Percentiles rank a stretch among this genome's conserved stretches.
Conservation (phyloP, 2,329 filamentous ascomycete species). For the Neobulgaria alba region DNA sequence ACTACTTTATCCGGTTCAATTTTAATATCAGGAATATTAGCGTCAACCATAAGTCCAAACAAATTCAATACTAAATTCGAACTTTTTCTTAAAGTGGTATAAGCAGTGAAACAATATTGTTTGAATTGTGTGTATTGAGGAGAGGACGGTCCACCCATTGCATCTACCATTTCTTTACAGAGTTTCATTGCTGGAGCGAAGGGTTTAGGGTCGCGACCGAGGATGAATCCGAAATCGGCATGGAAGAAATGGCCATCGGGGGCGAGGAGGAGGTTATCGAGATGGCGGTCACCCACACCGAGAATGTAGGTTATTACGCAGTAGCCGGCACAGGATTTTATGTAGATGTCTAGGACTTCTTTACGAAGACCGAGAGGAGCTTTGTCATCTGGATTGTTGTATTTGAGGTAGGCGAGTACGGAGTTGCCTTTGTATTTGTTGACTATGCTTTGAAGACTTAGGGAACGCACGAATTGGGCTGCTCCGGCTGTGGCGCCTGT, state of each 20-base stretch:
- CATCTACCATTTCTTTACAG: conserved; percentile 96
- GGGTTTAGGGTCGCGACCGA: conserved; percentile 92
- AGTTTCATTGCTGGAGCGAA: conserved; percentile 97
- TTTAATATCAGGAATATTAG: conserved; percentile 91
- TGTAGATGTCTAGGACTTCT: conserved; percentile 88
- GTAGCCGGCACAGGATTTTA: conserved; percentile 93
- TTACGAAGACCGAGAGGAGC: conserved; percentile 81
- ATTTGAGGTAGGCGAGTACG: conserved; percentile 74
- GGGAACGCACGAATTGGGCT: conserved; percentile 87
- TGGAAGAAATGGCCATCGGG: conserved; percentile 96
- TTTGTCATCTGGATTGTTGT: conserved; percentile 78
- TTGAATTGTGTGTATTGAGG: conserved; percentile 84
- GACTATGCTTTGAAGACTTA: conserved; percentile 73
- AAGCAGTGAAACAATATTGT: conserved; percentile 92
- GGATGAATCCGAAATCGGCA: conserved; percentile 95
- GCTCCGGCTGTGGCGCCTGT: conserved; percentile 84
- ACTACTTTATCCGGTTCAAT: conserved; percentile 91
- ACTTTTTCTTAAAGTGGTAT: conserved; percentile 81
- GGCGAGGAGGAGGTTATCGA: conserved; percentile 87
- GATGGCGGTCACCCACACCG: conserved; percentile 88
- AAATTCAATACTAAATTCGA: conserved; percentile 88
- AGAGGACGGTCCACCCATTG: conserved; percentile 81
- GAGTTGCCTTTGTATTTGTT: conserved; percentile 69
- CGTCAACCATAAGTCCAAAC: conserved; percentile 94
- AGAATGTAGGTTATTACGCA: conserved; percentile 98